Evolutionary conservation across 164 flowering plant species (phyloP).

Genomic region (Nelumbo lutea): DNA sequence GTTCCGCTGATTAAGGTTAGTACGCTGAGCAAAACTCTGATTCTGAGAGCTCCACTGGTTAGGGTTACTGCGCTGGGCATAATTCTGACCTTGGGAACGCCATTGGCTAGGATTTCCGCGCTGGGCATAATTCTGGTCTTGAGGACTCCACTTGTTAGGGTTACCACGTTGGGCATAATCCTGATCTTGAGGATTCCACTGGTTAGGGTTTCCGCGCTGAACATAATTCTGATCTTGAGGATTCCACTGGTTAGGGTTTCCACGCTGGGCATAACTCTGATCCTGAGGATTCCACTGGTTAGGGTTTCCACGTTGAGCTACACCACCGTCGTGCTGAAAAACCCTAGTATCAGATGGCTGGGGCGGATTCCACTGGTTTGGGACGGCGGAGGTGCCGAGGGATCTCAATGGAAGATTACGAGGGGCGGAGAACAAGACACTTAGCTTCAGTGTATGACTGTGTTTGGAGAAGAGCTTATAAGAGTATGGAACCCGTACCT

Average conservation of each 20-base stretch:
- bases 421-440: background rate
- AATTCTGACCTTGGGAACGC: slow-evolving; percentile 15
- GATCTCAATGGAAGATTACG: slow-evolving; percentile 19
- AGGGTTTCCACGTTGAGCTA: slow-evolving; percentile 5
- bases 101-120: slow-evolving; percentile 22
- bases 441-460: slow-evolving; percentile 7
- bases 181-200: slow-evolving; percentile 19
- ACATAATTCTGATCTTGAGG: background rate
- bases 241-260: background rate
- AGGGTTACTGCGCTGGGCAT: slow-evolving; percentile 7
- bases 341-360: slow-evolving; percentile 21
- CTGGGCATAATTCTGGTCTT: slow-evolving; percentile 6
- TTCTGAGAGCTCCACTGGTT: slow-evolving; percentile 5
- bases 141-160: slow-evolving; percentile 6
- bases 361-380: slow-evolving; percentile 16
- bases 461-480: slow-evolving; percentile 7
- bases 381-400: slow-evolving; percentile 34
- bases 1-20: slow-evolving; percentile 22
- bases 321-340: slow-evolving; percentile 8
- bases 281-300: slow-evolving; percentile 20
- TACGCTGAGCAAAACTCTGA: slow-evolving; percentile 10
- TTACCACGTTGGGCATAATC: slow-evolving; percentile 6
- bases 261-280: background rate
- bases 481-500: slow-evolving; percentile 18
- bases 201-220: slow-evolving; percentile 22